Conservation (phyloP, 73 alveolate species). For the Tetrahymena elliotti region DNA sequence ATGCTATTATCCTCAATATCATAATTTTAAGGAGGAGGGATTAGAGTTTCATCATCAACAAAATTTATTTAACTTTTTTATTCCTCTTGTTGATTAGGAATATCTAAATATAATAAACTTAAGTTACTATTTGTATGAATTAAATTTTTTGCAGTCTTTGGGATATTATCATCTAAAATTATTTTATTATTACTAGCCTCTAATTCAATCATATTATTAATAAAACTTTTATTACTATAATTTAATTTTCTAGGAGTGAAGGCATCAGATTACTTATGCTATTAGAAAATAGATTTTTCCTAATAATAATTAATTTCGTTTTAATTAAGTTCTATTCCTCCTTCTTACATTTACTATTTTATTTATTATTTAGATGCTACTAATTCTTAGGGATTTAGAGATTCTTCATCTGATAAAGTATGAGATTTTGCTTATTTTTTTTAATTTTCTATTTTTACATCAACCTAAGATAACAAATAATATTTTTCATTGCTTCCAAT, state of each 20-base stretch:
- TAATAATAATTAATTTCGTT: not conserved
- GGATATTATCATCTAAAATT: not conserved
- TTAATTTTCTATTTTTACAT: not conserved
- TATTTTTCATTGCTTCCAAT: not conserved
- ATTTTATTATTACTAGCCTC: not conserved
- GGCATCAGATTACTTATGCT: not conserved
- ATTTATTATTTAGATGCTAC: not conserved
- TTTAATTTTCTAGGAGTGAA: not conserved
- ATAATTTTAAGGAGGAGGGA: not conserved
- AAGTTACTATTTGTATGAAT: not conserved
- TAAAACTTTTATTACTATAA: not conserved
- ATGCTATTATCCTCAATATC: not conserved
- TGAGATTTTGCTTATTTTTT: not conserved
- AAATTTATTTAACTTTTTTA: not conserved
- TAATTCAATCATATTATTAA: not conserved
- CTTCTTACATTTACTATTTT: not conserved
- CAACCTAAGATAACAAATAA: not conserved
- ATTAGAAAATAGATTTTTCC: not conserved
- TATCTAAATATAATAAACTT: not conserved
- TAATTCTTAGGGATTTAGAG: not conserved
- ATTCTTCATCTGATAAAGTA: not conserved
- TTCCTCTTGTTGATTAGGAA: not conserved
- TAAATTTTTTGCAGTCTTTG: not conserved
- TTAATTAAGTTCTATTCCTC: not conserved
- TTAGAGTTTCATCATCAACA: not conserved